A percentile compares a stretch with the other conserved stretches of the same genome.
Evolutionary conservation across 1,139 yeast species (phyloP).

Genomic region (Candida sp.): DNA sequence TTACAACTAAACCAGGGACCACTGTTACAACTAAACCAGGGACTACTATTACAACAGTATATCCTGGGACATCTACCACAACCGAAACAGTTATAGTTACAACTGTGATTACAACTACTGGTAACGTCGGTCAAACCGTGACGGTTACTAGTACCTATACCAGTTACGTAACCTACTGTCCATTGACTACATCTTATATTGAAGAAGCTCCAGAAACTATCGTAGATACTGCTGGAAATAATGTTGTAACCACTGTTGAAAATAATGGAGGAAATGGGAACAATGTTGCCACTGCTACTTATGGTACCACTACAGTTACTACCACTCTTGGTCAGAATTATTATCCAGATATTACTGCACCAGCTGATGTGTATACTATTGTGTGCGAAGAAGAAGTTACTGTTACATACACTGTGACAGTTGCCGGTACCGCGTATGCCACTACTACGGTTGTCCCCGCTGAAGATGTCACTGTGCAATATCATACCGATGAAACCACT

Average conservation of each 20-base stretch:
- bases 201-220: not conserved
- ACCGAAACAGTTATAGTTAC: not conserved
- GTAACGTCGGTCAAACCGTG: constrained; percentile 5
- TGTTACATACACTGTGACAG: constrained; percentile 5
- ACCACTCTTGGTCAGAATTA: constrained; percentile 10
- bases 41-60: no score
- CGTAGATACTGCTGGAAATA: no score
- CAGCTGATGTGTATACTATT: constrained; percentile 6
- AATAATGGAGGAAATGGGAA: not conserved
- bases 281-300: constrained; percentile 6
- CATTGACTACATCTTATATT: constrained; percentile 1
- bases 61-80: not conserved
- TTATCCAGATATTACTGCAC: constrained; percentile 6
- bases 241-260: no score
- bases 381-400: constrained; percentile 4
- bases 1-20: not conserved
- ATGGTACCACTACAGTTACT: constrained; percentile 6
- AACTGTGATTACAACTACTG: constrained; percentile 6
- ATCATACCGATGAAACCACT: constrained; percentile 4
- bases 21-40: constrained; percentile 4
- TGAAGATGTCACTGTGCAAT: constrained; percentile 3
- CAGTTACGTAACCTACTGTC: constrained; percentile 9
- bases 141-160: constrained; percentile 10
- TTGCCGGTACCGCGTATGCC: constrained; percentile 3
- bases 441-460: constrained; percentile 6